Evolutionary conservation across 306 rosid genomes (phyloP).

Genomic region (Bauhinia variegata): DNA sequence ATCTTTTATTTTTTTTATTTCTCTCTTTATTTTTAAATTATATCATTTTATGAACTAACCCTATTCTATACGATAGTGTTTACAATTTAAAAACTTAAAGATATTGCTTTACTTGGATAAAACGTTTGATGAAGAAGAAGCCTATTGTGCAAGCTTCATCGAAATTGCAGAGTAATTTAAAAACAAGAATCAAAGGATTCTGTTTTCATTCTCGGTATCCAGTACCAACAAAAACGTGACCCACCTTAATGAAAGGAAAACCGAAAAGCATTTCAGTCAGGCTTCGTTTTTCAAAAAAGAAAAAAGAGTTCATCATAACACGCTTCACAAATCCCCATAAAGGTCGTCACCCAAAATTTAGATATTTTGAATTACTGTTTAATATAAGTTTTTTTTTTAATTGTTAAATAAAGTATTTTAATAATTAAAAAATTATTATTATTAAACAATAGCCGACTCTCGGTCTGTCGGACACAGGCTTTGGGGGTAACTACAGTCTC

Average conservation of each 20-base stretch:
- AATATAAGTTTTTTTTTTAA: too few relatives aligned
- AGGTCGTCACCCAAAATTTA: conserved; percentile 28
- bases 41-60: too few relatives aligned
- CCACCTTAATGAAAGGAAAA: conserved; percentile 35
- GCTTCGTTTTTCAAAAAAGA: not conserved
- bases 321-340: conserved; percentile 62
- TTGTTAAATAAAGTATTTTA: too few relatives aligned
- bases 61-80: too few relatives aligned
- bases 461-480: not conserved
- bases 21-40: too few relatives aligned
- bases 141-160: not conserved
- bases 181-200: conserved; percentile 22
- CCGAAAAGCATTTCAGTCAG: conserved; percentile 17
- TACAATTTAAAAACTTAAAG: too few relatives aligned
- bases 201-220: not conserved
- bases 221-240: conserved; percentile 55
- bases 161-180: not conserved
- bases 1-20: too few relatives aligned
- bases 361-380: too few relatives aligned
- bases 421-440: too few relatives aligned
- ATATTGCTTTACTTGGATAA: too few relatives aligned
- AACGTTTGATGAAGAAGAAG: too few relatives aligned
- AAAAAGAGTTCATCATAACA: conserved; percentile 38
- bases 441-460: too few relatives aligned
- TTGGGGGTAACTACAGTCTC: not conserved